Evolutionary conservation across 192 early-diverging fungal species (phyloP), one percentile per base, ranked within the genome.

Genomic region (Coemansia asiatica): DNA sequence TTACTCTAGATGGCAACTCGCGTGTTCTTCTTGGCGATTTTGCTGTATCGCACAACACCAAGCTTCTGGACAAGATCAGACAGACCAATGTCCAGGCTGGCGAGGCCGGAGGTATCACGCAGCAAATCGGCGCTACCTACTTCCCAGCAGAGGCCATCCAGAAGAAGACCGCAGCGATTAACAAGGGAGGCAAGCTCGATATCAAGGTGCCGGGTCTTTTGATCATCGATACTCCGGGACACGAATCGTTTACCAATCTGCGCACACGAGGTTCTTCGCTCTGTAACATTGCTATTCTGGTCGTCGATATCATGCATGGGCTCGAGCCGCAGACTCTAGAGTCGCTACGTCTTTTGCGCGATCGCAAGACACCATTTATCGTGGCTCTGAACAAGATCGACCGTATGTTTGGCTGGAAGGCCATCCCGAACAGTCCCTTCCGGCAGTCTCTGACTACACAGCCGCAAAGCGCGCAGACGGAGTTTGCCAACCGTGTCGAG

Each of bases 301-400:
- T 99, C 6, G 95, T 99, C 56, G 97, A 99, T 81, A 98, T 99
- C 63, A 95, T 98, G 90, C 95, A 97, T 83, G 97, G 97, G 55
- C 84, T 99, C 61, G 95, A 99, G 83, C 95, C 94, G 28, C 97
- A 99, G 81, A 99, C 97, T 0, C 83, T 97, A 33, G 97, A 99
- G 81, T 97, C 95, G 4, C 85, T 99, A 69, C 88, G 89, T 27
- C 81, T 98, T 64, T 82, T 98, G 61, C 90, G 92, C 63, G 88
- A 94, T 56, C 87, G 94, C 61, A 97, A 97, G 85, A 94, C 96
- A 40, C 96, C 97, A 4, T 98, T 98, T 76, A 91, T 99, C 72
- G 97, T 99, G 9, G 97, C 97, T 8, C 77, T 99, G 65, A 99
- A 99, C 87, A 99, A 99, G 87, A 93, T 98, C 67, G 97, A 99